Evolutionary conservation across 2,329 filamentous ascomycete species (phyloP), one percentile per base, ranked within the genome.

Genomic region (Neonectria punicea): DNA sequence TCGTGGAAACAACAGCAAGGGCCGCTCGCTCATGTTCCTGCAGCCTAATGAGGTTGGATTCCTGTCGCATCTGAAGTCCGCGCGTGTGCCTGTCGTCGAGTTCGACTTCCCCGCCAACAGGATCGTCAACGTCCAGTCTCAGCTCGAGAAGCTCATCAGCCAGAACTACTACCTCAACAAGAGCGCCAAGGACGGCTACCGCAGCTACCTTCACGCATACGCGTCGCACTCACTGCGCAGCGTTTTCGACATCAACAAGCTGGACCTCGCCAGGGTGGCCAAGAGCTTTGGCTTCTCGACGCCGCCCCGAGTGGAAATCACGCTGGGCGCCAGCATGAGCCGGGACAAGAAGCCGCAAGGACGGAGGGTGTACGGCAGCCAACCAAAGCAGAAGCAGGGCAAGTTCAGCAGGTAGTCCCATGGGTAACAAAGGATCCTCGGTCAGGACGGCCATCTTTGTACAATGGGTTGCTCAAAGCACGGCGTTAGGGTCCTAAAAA

Each of bases 91-190:
- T 2, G 90, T 99, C 7, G 93, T 97, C 30, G 96, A 99, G 80
- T 98, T 97, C 75, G 95, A 98, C 76, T 96, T 99, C 77, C 95
- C 95, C 2, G 85, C 89, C 61, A 94, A 93, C 83, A 97, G 97
- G 86, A 93, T 99, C 70, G 85, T 95, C 75, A 96, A 97, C 75
- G 90, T 97, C 71, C 91, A 97, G 83, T 89, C 92, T 74, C 94
- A 98, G 80, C 88, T 98, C 10, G 95, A 98, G 85, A 96, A 95
- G 82, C 87, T 98, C 70, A 97, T 99, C 74, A 89, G 89, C 32
- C 92, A 96, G 79, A 98, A 99, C 81, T 98, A 98, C 84, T 98
- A 98, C 80, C 87, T 99, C 63, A 96, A 98, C 84, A 96, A 97
- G 87, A 88, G 85, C 73, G 89, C 89, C 67, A 91, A 91, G 81